Evolutionary conservation across 2,329 filamentous ascomycete species (phyloP).

Genomic region (Fusarium coicis): DNA sequence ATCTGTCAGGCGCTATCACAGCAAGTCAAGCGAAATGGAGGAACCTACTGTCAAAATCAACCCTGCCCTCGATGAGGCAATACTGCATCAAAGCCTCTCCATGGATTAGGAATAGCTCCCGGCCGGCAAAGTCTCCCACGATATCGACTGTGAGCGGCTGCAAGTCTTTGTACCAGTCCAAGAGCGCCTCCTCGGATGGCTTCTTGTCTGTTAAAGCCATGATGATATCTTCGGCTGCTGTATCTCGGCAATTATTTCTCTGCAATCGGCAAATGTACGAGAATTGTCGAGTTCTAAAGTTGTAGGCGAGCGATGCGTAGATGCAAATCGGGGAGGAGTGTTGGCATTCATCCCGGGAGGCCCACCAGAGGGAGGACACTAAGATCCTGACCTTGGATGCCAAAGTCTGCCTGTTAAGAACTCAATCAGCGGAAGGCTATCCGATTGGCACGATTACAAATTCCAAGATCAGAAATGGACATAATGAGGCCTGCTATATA

Average conservation of each 20-base stretch:
- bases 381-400: too few relatives aligned
- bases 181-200: background rate
- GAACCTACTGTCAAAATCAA: background rate
- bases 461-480: too few relatives aligned
- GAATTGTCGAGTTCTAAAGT: background rate
- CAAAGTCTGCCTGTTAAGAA: too few relatives aligned
- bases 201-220: background rate
- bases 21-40: background rate
- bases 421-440: too few relatives aligned
- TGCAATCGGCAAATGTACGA: fast-evolving
- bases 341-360: background rate
- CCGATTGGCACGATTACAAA: too few relatives aligned
- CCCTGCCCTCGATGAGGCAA: background rate
- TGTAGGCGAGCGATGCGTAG: background rate
- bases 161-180: background rate
- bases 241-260: background rate
- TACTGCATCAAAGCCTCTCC: background rate
- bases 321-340: background rate
- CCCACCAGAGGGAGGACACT: background rate
- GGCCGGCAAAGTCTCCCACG: background rate
- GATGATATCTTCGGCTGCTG: background rate
- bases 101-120: background rate
- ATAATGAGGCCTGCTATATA: too few relatives aligned
- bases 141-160: background rate
- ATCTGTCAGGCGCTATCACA: background rate